phyloP scores from a whole-genome alignment of 176 grass and related monocot genomes.

The Lolium rigidum region DNA sequence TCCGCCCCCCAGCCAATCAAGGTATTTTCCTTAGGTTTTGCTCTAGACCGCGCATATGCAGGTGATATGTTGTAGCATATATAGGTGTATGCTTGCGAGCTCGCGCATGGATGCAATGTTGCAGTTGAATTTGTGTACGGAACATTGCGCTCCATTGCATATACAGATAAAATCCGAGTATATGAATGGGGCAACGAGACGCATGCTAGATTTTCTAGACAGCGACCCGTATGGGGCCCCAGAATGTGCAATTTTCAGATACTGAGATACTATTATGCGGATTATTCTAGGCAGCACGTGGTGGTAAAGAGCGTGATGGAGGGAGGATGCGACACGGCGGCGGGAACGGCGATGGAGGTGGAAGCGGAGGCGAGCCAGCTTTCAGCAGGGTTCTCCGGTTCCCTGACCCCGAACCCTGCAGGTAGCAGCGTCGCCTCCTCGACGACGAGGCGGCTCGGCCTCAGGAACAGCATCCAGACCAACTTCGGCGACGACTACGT shows the following conservation, averaged over 20 bases:
- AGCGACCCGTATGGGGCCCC: not conserved
- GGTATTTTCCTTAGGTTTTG: too few relatives aligned
- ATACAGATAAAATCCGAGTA: too few relatives aligned
- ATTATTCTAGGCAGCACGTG: not conserved
- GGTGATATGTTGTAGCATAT: too few relatives aligned
- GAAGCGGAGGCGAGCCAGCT: conserved; percentile 25
- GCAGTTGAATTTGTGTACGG: not conserved
- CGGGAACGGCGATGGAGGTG: conserved; percentile 44
- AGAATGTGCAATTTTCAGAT: not conserved
- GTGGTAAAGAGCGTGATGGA: conserved; percentile 32
- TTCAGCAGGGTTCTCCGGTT: not conserved
- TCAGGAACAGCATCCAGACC: conserved; percentile 85
- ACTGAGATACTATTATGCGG: not conserved
- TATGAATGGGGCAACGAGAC: too few relatives aligned
- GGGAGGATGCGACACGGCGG: not conserved
- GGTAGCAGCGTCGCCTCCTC: not conserved
- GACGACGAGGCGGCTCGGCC: conserved; percentile 47
- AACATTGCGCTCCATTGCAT: not conserved
- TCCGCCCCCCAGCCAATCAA: too few relatives aligned
- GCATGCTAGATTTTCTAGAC: too few relatives aligned
- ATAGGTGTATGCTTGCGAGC: too few relatives aligned
- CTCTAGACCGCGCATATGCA: too few relatives aligned
- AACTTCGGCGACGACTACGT: conserved; percentile 93
- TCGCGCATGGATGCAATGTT: too few relatives aligned
- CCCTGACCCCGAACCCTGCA: not conserved